Conservation (phyloP, 495 filamentous ascomycete species). For the Daldinia grandis region DNA sequence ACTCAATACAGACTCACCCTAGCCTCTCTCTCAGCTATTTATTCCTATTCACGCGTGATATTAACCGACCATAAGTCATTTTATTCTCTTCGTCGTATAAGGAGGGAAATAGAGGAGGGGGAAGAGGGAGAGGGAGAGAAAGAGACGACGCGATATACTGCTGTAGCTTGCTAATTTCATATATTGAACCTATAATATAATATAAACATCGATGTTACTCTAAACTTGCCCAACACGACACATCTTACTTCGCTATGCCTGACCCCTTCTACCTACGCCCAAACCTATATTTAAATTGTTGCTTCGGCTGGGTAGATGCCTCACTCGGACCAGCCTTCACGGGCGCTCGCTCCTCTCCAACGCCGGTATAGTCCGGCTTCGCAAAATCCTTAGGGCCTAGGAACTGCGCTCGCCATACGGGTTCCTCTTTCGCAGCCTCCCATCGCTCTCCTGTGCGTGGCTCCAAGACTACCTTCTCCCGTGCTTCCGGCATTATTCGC, state of each 20-base stretch:
- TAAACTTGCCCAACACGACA: background rate
- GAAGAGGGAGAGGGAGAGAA: background rate
- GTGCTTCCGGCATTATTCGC: background rate
- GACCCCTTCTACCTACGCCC: background rate
- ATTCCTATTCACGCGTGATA: background rate
- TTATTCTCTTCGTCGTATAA: background rate
- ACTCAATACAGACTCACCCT: background rate
- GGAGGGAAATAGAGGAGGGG: too few relatives aligned
- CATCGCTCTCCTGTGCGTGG: conserved; percentile 19
- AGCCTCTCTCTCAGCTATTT: background rate
- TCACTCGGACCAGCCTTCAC: background rate
- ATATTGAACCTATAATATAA: background rate
- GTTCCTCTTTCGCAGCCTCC: background rate
- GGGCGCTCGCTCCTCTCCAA: background rate
- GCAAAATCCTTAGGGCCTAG: background rate
- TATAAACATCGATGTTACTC: background rate
- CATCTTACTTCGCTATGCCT: background rate
- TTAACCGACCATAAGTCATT: background rate
- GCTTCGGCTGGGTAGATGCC: background rate
- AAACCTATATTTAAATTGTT: background rate
- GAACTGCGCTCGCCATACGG: conserved; percentile 17
- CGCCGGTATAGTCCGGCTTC: background rate
- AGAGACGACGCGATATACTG: background rate
- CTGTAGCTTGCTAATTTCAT: background rate
- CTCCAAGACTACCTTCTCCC: conserved; percentile 23